A percentile compares a stretch with the other conserved stretches of the same genome.
Evolutionary conservation across 768 basidiomycete species (phyloP).

Genomic region (Suillus occidentalis): DNA sequence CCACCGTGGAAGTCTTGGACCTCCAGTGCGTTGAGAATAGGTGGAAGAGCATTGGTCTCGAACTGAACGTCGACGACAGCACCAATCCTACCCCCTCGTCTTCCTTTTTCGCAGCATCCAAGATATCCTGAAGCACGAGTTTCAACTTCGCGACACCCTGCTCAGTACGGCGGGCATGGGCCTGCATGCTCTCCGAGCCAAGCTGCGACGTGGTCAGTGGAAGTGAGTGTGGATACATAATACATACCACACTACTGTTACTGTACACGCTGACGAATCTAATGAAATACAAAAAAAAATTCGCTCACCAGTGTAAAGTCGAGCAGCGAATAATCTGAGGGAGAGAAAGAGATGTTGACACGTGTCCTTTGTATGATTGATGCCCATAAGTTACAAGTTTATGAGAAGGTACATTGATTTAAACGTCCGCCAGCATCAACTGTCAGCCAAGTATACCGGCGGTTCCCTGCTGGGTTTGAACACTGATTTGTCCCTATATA

Average conservation of each 20-base stretch:
- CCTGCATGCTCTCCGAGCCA: constrained; percentile 27
- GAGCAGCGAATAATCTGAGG: constrained; percentile 25
- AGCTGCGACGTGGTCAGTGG: too few species aligned
- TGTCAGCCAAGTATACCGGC: too few species aligned
- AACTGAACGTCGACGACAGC: constrained; percentile 99
- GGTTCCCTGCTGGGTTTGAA: too few species aligned
- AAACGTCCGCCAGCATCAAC: too few species aligned
- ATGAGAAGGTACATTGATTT: too few species aligned
- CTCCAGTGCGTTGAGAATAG: constrained; percentile 98
- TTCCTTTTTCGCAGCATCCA: constrained; percentile 48
- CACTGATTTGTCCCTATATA: too few species aligned
- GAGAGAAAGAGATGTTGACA: background rate
- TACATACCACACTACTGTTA: too few species aligned
- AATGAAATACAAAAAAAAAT: too few species aligned
- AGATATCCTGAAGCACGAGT: constrained; percentile 37
- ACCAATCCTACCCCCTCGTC: constrained; percentile 81
- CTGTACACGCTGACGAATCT: too few species aligned
- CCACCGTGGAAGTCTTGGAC: constrained; percentile 92
- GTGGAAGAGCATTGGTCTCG: constrained; percentile 85
- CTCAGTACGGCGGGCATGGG: constrained; percentile 21
- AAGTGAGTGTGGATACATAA: too few species aligned
- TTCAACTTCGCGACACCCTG: constrained; percentile 27
- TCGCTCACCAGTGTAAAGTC: constrained; percentile 24
- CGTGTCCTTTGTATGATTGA: background rate
- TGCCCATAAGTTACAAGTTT: too few species aligned